These are phyloP conservation scores for Kwoniella dejecticola DNA, from an alignment of 768 basidiomycete species.

Conservation along the genomic window DNA sequence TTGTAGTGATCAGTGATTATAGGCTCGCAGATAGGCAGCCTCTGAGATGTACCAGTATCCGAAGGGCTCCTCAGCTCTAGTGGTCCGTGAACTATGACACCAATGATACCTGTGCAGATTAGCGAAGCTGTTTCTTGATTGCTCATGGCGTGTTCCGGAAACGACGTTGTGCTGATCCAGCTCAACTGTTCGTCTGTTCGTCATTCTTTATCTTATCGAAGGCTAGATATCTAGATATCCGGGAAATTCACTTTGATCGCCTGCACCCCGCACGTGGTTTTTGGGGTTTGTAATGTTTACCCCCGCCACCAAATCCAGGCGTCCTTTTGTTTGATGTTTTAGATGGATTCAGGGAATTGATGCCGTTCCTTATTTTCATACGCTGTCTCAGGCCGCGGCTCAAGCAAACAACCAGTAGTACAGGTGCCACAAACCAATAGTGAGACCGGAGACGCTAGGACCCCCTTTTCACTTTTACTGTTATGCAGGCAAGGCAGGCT, in stretches of 20 bases:
- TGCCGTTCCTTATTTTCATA: slow-evolving; percentile 1
- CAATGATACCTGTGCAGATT: no score
- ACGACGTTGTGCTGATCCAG: no score
- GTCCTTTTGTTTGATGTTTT: background rate
- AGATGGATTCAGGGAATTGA: background rate
- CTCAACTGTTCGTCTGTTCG: no score
- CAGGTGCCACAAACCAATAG: slow-evolving; percentile 3
- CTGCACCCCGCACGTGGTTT: slow-evolving; percentile 4
- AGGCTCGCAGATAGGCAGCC: no score
- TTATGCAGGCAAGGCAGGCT: background rate
- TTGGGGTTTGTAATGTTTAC: slow-evolving; percentile 5
- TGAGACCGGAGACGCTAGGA: background rate
- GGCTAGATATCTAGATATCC: background rate
- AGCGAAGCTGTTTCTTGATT: no score
- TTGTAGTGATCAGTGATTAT: no score
- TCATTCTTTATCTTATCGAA: no score
- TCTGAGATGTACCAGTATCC: no score
- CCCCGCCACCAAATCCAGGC: background rate
- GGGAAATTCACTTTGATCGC: background rate
- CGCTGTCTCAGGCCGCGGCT: background rate
- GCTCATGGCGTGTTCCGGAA: no score
- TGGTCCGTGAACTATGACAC: no score
- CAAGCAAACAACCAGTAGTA: background rate
- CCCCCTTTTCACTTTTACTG: slow-evolving; percentile 1
- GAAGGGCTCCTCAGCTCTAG: no score